These are phyloP conservation scores for Xerocomus brunneocitrinus DNA, from an alignment of 768 basidiomycete species.

Conservation along the genomic window DNA sequence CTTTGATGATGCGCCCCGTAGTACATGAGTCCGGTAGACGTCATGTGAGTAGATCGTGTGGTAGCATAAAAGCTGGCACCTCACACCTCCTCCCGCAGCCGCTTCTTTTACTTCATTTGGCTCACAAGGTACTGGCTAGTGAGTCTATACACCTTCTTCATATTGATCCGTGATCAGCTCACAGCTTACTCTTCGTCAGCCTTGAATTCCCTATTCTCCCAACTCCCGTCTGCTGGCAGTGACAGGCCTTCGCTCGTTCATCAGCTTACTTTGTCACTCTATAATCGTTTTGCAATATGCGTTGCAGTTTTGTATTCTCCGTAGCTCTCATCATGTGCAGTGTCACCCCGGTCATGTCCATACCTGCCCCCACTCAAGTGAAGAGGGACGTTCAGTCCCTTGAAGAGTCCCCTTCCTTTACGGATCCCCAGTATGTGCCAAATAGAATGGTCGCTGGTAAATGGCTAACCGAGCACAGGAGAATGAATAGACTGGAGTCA, in stretches of 20 bases:
- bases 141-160: not conserved
- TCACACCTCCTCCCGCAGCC: not conserved
- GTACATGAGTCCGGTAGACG: not conserved
- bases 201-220: not conserved
- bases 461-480: not conserved
- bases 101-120: not conserved
- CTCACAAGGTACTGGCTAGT: not conserved
- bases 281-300: not conserved
- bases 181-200: not conserved
- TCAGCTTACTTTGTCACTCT: not conserved
- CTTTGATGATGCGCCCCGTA: not conserved
- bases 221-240: not conserved
- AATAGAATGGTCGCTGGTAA: not conserved
- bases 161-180: not conserved
- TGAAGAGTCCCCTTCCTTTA: not conserved
- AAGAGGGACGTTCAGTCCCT: not conserved
- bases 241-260: not conserved
- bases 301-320: not conserved
- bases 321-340: not conserved
- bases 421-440: not conserved
- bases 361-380: not conserved
- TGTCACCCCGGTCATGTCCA: not conserved
- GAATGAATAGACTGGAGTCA: not conserved
- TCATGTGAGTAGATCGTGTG: not conserved
- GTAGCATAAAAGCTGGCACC: not conserved